Conservation (phyloP, 176 grass and related monocot genomes). For the Poa pratensis region DNA sequence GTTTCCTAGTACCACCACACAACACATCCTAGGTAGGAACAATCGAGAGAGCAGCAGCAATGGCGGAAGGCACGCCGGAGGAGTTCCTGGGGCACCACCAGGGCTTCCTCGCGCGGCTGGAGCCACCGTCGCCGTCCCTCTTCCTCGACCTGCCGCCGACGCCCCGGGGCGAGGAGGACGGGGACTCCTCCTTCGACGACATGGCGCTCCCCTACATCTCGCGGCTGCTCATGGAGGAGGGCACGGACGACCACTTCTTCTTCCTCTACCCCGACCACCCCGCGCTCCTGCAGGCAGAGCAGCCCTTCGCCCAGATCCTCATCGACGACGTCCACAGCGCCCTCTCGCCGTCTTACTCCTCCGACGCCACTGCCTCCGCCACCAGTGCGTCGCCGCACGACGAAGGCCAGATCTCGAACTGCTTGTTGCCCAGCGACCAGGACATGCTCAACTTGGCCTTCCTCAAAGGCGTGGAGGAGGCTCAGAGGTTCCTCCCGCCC, state of each 20-base stretch:
- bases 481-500: constrained; percentile 58
- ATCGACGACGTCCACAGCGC: constrained; percentile 9
- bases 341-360: constrained; percentile 9
- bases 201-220: constrained; percentile 41
- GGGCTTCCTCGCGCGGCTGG: background rate
- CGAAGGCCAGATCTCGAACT: background rate
- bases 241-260: constrained; percentile 32
- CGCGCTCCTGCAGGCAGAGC: constrained; percentile 36
- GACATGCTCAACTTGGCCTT: constrained; percentile 46
- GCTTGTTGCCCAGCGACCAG: constrained; percentile 1
- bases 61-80: constrained; percentile 26
- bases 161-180: background rate
- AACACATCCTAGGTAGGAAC: background rate
- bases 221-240: constrained; percentile 51
- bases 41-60: constrained; percentile 6
- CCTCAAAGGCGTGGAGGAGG: constrained; percentile 63
- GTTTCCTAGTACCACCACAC: background rate
- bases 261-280: constrained; percentile 44
- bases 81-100: constrained; percentile 1
- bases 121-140: constrained; percentile 39
- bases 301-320: constrained; percentile 45
- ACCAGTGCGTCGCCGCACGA: background rate
- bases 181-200: constrained; percentile 13
- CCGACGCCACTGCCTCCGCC: background rate
- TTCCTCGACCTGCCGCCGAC: constrained; percentile 45